Evolutionary conservation across 164 flowering plant genomes (phyloP).

Genomic region (Magnolia officinalis): DNA sequence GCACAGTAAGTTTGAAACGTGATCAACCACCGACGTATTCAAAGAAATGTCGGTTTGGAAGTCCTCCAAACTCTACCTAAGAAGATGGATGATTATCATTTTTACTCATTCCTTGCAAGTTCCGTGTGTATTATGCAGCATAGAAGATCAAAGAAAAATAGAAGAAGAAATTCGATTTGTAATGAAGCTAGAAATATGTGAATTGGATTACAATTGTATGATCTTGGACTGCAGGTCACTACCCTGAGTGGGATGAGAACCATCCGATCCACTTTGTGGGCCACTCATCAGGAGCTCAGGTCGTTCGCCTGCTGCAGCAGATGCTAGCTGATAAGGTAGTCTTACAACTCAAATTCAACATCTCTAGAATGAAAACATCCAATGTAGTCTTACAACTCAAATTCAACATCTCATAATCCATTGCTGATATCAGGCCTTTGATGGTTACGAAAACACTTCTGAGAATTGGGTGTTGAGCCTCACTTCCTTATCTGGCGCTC

Average conservation of each 20-base stretch:
- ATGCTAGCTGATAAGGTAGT: conserved; percentile 95
- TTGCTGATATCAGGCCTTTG: conserved; percentile 54
- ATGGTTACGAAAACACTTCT: conserved; percentile 74
- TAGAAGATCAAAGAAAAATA: too few species aligned
- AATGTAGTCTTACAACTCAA: neutral
- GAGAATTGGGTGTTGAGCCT: conserved; percentile 92
- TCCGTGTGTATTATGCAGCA: neutral
- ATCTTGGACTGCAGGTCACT: conserved; percentile 53
- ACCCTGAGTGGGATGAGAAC: conserved; percentile 95
- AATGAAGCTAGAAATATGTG: neutral
- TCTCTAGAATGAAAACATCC: neutral
- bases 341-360: neutral
- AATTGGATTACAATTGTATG: neutral
- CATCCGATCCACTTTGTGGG: conserved; percentile 97
- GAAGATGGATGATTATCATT: neutral
- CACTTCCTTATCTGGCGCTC: conserved; percentile 90
- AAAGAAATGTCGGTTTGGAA: neutral
- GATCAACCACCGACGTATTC: neutral
- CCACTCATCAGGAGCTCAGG: conserved; percentile 99
- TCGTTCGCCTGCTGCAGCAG: conserved; percentile 90
- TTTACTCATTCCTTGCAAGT: neutral
- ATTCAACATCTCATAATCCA: neutral
- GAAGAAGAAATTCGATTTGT: neutral
- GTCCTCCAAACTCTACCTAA: neutral
- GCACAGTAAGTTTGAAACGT: too few species aligned